Percentiles rank a stretch among this genome's conserved stretches.
These are phyloP conservation scores for Trichaptum fuscoviolaceum DNA, from an alignment of 768 basidiomycete genomes.

Conservation along the genomic window DNA sequence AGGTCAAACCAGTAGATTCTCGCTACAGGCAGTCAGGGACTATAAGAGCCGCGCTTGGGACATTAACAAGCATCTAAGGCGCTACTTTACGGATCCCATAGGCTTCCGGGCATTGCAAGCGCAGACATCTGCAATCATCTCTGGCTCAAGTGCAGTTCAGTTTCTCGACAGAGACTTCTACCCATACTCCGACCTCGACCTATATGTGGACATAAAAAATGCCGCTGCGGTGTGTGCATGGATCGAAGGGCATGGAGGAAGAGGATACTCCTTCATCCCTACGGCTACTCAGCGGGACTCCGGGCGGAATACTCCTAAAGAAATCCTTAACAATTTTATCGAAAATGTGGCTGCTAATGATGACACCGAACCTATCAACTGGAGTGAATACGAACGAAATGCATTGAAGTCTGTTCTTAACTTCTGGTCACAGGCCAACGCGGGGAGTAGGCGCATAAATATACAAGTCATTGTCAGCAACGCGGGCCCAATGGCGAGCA, in stretches of 20 bases:
- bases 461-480: not conserved
- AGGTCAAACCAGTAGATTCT: not conserved
- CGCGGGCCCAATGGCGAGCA: not conserved
- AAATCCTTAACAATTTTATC: not conserved
- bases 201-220: conserved; percentile 5
- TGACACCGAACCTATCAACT: not conserved
- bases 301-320: not conserved
- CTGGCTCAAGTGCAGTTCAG: conserved; percentile 12
- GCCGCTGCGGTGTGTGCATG: not conserved
- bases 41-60: conserved; percentile 13
- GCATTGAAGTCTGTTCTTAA: not conserved
- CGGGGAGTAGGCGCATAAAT: not conserved
- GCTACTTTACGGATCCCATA: conserved; percentile 3
- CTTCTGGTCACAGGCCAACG: not conserved
- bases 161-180: conserved; percentile 10
- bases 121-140: conserved; percentile 6
- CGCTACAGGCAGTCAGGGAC: not conserved
- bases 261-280: not conserved
- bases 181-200: conserved; percentile 11
- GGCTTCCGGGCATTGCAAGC: conserved; percentile 11
- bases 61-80: conserved; percentile 5
- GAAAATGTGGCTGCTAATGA: not conserved
- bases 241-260: not conserved
- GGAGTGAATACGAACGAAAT: not conserved
- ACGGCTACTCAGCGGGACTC: not conserved